phyloP scores from a whole-genome alignment of 331 rosid genomes.

The Rhamnella rubrinervis region DNA sequence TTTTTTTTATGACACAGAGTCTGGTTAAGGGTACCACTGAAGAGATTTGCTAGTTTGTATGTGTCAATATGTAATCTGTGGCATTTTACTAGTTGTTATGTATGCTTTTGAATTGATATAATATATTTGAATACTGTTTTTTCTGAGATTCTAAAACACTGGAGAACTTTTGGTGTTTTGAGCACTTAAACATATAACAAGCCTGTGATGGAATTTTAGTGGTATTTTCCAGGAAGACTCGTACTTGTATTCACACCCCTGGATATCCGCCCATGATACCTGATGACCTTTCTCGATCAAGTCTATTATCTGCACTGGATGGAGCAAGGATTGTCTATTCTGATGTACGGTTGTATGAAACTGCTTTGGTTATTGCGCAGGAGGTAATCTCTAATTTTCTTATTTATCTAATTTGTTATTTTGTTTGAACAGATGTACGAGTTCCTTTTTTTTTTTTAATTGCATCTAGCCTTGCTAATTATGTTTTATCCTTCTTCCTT shows the following conservation, averaged over 20 bases:
- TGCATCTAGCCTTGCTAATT: too few species aligned
- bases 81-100: too few species aligned
- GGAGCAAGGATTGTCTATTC: constrained; percentile 76
- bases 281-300: constrained; percentile 58
- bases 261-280: constrained; percentile 93
- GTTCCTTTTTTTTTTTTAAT: background rate
- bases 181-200: background rate
- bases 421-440: background rate
- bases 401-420: background rate
- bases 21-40: too few species aligned
- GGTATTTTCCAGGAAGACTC: constrained; percentile 62
- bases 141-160: too few species aligned
- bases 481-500: too few species aligned
- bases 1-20: too few species aligned
- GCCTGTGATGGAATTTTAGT: background rate
- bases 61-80: too few species aligned
- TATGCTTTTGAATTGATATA: too few species aligned
- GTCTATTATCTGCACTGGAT: constrained; percentile 66
- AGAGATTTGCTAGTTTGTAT: too few species aligned
- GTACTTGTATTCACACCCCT: constrained; percentile 87
- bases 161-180: too few species aligned
- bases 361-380: constrained; percentile 75
- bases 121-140: too few species aligned
- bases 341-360: constrained; percentile 74
- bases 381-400: constrained; percentile 50